Evolutionary conservation across 441 rosid species (phyloP), one percentile per base, ranked within the genome.

Genomic region (Gossypium laxum): DNA sequence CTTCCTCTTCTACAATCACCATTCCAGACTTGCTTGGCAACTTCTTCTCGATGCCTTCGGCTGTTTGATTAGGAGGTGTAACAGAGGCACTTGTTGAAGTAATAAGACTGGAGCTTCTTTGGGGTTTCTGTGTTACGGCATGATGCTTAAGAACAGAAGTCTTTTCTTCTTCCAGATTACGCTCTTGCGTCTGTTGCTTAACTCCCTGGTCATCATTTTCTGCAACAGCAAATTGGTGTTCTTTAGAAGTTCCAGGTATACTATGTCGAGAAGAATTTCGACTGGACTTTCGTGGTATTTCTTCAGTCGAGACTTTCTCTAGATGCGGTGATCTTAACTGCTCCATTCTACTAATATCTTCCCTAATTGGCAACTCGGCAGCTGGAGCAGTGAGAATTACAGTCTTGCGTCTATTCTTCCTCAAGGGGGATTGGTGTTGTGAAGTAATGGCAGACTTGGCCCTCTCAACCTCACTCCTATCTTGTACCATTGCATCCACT

Each of bases 361-460:
- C 64, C 50, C 26, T 34, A 12, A 12, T 59, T 56, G 7, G 66
- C 11, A 41, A 34, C n/a, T 65, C 34, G 41, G 34, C 57, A 18
- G 38, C 65, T 15, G 68, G 59, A 15, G 77, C 10, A 17, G 12
- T 74, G n/a, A 64, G 24, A 11, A 70, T 34, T 51, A 55, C 24
- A 70, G 76, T 70, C 45, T 43, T 74, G 38, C 76, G 63, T 54
- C 81, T 75, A 19, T 74, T 64, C 67, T 73, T 69, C 52, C 80
- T 64, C 1, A 21, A 59, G 11, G 58, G 58, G 58, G 12, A 10
- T 54, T 54, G 51, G 24, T 66, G 57, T 66, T 70, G 28, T 19
- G 58, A 54, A 54, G 58, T 8, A 7, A 19, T 11, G 11, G n/a
- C 58, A 50, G 6, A 50, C 55, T 50, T 50, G 7, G 6, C 55